Evolutionary conservation across 768 basidiomycete genomes (phyloP).

Genomic region (Lyophyllum atratum): DNA sequence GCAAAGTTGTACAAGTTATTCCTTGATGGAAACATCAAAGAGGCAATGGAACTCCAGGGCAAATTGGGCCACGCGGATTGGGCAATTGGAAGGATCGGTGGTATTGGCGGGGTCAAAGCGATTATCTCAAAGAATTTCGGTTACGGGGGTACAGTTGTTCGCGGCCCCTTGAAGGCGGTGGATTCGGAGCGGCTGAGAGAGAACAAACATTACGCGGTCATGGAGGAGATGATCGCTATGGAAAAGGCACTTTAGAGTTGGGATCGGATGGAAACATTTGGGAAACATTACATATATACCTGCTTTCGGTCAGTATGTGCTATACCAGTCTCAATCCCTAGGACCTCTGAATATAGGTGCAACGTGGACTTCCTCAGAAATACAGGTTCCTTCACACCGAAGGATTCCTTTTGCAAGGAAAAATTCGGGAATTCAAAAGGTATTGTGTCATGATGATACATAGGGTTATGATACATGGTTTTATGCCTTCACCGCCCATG

Average conservation of each 20-base stretch:
- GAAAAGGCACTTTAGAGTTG: constrained; percentile 40
- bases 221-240: constrained; percentile 46
- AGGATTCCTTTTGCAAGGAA: no score
- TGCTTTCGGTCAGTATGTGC: no score
- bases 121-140: constrained; percentile 64
- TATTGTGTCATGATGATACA: background rate
- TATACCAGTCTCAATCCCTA: no score
- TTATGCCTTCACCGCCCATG: background rate
- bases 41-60: constrained; percentile 63
- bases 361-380: no score
- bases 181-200: constrained; percentile 35
- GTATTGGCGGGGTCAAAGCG: constrained; percentile 68
- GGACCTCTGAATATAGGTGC: no score
- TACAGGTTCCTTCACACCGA: no score
- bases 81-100: constrained; percentile 62
- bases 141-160: constrained; percentile 54
- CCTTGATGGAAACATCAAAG: constrained; percentile 52
- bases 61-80: constrained; percentile 68
- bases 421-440: background rate
- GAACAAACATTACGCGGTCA: constrained; percentile 39
- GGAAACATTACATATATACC: no score
- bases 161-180: constrained; percentile 50
- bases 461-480: background rate
- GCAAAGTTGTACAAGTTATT: constrained; percentile 48
- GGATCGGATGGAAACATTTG: background rate